These are phyloP conservation scores for Emericellopsis atlantica DNA, from an alignment of 2,329 filamentous ascomycete species.

Conservation along the genomic window DNA sequence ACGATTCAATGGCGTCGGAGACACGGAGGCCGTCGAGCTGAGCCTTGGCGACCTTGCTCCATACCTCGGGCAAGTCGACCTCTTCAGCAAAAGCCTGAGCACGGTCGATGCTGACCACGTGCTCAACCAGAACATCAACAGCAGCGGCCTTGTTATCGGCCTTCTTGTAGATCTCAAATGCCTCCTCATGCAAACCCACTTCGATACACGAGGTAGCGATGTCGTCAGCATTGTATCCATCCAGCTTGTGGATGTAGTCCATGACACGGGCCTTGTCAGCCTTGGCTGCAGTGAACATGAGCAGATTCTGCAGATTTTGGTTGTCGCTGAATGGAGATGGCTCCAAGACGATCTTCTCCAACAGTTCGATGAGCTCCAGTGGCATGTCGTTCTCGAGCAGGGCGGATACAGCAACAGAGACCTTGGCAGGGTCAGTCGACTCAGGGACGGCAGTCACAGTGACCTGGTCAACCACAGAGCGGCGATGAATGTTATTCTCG, in stretches of 20 bases:
- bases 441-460: constrained; percentile 91
- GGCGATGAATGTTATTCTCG: constrained; percentile 88
- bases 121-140: constrained; percentile 83
- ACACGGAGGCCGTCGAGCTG: constrained; percentile 93
- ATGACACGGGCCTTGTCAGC: constrained; percentile 91
- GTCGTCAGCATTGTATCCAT: constrained; percentile 81
- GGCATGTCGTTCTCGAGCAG: constrained; percentile 88
- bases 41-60: constrained; percentile 97
- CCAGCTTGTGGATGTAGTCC: constrained; percentile 88
- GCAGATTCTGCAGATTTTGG: constrained; percentile 85
- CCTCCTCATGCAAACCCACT: constrained; percentile 89
- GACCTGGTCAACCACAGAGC: constrained; percentile 91
- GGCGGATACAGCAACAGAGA: constrained; percentile 84
- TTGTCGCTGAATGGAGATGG: constrained; percentile 99
- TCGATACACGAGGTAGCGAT: constrained; percentile 90
- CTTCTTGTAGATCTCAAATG: constrained; percentile 98
- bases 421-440: constrained; percentile 84
- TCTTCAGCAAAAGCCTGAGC: constrained; percentile 93
- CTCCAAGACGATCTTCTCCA: constrained; percentile 99
- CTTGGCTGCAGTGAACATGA: constrained; percentile 93
- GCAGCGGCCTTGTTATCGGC: constrained; percentile 78
- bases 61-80: constrained; percentile 87
- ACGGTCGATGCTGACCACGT: constrained; percentile 95
- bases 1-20: constrained; percentile 86
- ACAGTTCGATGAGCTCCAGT: constrained; percentile 85